Evolutionary conservation across 495 filamentous ascomycete genomes (phyloP).

Genomic region (Hypoxylon trugodes): DNA sequence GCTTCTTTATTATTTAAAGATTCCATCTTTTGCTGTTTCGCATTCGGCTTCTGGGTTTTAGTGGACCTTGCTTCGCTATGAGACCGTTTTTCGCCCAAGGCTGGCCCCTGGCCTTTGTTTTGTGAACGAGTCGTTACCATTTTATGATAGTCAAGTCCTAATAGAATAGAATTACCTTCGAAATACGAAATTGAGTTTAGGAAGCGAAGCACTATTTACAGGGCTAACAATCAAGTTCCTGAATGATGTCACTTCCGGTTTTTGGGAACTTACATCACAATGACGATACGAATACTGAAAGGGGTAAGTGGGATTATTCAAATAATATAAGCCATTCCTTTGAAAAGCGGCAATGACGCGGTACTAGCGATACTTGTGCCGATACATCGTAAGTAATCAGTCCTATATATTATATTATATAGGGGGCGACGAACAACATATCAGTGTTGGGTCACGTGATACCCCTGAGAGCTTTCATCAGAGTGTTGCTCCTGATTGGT

Average conservation of each 20-base stretch:
- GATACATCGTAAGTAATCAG: too few relatives aligned
- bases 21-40: conserved; percentile 5
- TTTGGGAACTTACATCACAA: conserved; percentile 6
- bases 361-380: too few relatives aligned
- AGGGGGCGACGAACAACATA: too few relatives aligned
- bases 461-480: too few relatives aligned
- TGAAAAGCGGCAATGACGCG: too few relatives aligned
- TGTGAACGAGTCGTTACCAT: conserved; percentile 20
- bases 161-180: background rate
- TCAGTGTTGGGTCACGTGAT: too few relatives aligned
- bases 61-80: conserved; percentile 1
- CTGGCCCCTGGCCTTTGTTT: background rate
- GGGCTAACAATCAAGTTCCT: background rate
- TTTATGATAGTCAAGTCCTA: background rate
- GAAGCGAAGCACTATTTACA: background rate
- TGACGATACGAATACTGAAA: conserved; percentile 9
- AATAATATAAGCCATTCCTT: too few relatives aligned
- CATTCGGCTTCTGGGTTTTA: background rate
- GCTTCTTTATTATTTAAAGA: background rate
- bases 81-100: conserved; percentile 8
- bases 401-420: too few relatives aligned
- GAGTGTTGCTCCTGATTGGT: too few relatives aligned
- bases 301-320: background rate
- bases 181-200: background rate
- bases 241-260: background rate